Evolutionary conservation across 768 basidiomycete genomes (phyloP).

Genomic region (Auricularia heimuer): DNA sequence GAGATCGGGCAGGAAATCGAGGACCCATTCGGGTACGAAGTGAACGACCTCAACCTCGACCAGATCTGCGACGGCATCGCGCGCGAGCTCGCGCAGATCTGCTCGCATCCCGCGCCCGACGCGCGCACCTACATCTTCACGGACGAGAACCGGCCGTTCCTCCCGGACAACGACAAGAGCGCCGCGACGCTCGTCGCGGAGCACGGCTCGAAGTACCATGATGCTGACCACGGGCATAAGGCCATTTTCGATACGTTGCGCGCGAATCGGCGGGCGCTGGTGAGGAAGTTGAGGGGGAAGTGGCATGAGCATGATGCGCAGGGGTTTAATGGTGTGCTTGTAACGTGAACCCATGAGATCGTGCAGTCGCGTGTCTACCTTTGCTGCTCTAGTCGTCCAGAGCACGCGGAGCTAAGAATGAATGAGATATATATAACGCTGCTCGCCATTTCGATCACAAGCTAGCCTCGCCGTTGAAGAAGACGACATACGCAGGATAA

Average conservation of each 20-base stretch:
- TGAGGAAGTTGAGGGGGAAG: conserved; percentile 7
- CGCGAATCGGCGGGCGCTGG: conserved; percentile 24
- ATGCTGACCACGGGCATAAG: conserved; percentile 17
- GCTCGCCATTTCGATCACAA: no score
- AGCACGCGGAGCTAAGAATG: no score
- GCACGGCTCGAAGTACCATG: conserved; percentile 28
- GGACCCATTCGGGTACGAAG: conserved; percentile 59
- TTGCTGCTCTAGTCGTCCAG: no score
- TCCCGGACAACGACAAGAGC: conserved; percentile 48
- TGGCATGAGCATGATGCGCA: not conserved
- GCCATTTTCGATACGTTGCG: conserved; percentile 23
- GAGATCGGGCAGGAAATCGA: conserved; percentile 64
- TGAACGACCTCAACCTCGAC: conserved; percentile 63
- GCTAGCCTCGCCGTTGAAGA: no score
- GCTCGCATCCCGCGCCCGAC: conserved; percentile 45
- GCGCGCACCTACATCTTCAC: conserved; percentile 46
- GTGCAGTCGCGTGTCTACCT: not conserved
- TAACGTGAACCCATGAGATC: no score
- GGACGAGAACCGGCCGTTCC: conserved; percentile 57
- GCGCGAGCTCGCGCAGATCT: conserved; percentile 62
- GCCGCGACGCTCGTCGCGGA: conserved; percentile 41
- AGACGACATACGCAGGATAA: no score
- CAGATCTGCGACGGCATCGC: conserved; percentile 57
- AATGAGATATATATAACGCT: no score
- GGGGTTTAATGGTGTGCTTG: not conserved